Evolutionary conservation across 768 basidiomycete species (phyloP), one percentile per base, ranked within the genome.

Genomic region (Pholiota microspora): DNA sequence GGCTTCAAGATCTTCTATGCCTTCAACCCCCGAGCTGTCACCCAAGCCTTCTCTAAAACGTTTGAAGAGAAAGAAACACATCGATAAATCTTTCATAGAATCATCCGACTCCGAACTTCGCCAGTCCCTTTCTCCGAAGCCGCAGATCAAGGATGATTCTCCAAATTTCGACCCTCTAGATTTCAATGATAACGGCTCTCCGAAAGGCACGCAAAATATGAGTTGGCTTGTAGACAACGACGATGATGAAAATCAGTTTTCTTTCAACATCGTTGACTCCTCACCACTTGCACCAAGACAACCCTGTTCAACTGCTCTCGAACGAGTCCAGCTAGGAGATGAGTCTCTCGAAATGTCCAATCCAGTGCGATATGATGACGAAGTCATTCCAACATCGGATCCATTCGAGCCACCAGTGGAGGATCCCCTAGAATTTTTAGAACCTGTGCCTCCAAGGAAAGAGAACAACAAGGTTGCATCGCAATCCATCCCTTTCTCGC

Each of bases 221-320:
- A 77, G 81, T 2, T 88, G 86, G 86, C 70, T 89, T 18, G 66
- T 88, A 8, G 84, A 80, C 34, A 75, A 83, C 23, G 85, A 84
- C 53, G 85, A 87, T 49, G 85, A 86, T 49, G 83, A 86, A 56
- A 79, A 84, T 42, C 74, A 73, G 8, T 72, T 75, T 8, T 38
- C 42, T 40, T 71, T 85, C 58, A 73, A 77, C 54, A 78, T 85
- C 34, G 46, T 80, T n/a, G 70, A 73, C 47, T 84, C 84, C 18
- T 77, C 84, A 2, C 82, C 82, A 7, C 36, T 66, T 24, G 12
- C 56, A 7, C 56, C 57, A 24, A 36, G 53, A 50, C 16, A 34
- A 18, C 2, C 49, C 6, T 13, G 40, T 40, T 24, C 18, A 18
- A 12, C 28, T 9, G 5, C 27, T 49, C 21, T 56, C 8, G 53